A percentile compares a stretch with the other conserved stretches of the same genome.
Conservation (phyloP, 108 stramenopile species). For the Stephanodiscus minutulus region DNA sequence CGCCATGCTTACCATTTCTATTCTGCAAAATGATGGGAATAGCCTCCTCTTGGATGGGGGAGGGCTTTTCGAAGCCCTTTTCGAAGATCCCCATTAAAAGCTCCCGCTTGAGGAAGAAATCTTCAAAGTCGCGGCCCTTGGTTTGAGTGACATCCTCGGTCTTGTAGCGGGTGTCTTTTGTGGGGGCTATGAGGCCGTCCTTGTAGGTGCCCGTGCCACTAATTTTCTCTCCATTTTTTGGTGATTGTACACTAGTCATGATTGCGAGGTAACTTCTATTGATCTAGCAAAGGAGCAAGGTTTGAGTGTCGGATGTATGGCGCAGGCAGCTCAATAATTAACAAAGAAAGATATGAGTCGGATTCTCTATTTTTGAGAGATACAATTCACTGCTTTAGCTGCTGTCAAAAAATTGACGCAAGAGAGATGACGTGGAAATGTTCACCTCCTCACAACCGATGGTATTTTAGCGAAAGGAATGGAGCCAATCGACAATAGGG, state of each 20-base stretch:
- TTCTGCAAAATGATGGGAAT: constrained; percentile 97
- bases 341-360: not conserved
- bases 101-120: constrained; percentile 96
- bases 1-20: constrained; percentile 60
- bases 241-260: constrained; percentile 43
- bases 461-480: too few species aligned
- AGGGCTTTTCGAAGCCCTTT: constrained; percentile 99
- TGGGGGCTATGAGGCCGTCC: constrained; percentile 82
- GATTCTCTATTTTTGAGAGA: not conserved
- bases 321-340: not conserved
- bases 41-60: constrained; percentile 98
- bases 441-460: too few species aligned
- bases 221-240: constrained; percentile 44
- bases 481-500: too few species aligned
- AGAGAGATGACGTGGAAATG: too few species aligned
- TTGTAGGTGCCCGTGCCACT: constrained; percentile 78
- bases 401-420: too few species aligned
- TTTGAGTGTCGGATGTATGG: not conserved
- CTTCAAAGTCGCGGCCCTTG: constrained; percentile 97
- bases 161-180: constrained; percentile 88
- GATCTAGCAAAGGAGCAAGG: not conserved
- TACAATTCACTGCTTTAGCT: too few species aligned
- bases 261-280: constrained; percentile 11
- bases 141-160: constrained; percentile 97
- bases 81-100: constrained; percentile 99